Evolutionary conservation across 345 rosid genomes (phyloP).

Genomic region (Aquilaria yunnanensis): DNA sequence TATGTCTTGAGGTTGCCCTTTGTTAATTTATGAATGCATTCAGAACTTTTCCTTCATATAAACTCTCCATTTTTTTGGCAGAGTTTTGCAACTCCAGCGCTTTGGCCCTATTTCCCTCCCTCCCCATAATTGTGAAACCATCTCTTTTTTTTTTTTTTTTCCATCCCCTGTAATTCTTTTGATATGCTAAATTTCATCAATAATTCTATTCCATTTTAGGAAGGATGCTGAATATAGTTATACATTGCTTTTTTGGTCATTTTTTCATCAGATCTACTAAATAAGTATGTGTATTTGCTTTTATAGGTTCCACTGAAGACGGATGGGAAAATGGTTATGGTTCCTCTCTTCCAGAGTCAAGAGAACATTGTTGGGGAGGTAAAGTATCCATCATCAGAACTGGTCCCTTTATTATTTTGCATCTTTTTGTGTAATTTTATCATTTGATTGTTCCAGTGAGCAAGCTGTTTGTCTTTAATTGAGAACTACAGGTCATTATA

Average conservation of each 20-base stretch:
- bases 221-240: neutral
- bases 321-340: conserved; percentile 44
- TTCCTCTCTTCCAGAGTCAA: conserved; percentile 53
- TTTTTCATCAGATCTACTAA: neutral
- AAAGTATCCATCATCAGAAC: neutral
- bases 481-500: conserved; percentile 23
- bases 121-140: neutral
- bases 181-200: conserved; percentile 1
- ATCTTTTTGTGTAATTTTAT: conserved; percentile 1
- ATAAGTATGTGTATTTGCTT: neutral
- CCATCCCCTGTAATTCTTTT: neutral
- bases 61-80: neutral
- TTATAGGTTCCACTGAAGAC: conserved; percentile 42
- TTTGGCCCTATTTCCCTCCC: neutral
- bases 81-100: conserved; percentile 2
- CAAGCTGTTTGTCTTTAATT: neutral
- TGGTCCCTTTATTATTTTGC: neutral
- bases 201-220: neutral
- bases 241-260: neutral
- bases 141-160: neutral
- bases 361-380: conserved; percentile 54
- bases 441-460: neutral
- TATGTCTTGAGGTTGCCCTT: too few relatives aligned
- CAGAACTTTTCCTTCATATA: too few relatives aligned
- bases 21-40: too few relatives aligned